phyloP scores from a whole-genome alignment of 2,329 filamentous ascomycete species.

The Sarocladium kiliense region DNA sequence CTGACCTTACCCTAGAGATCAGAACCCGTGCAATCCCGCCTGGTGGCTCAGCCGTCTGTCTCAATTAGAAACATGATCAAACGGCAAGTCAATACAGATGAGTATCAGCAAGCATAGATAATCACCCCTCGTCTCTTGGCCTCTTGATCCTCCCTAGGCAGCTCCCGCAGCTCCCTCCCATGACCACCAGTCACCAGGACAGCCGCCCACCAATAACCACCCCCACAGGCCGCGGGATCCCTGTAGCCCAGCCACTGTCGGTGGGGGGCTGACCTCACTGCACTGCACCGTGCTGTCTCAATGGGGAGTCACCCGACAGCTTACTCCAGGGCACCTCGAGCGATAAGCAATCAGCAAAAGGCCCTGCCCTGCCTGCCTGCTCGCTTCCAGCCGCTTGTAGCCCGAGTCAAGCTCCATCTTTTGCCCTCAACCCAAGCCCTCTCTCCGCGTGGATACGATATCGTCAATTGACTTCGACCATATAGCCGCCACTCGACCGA shows the following conservation, averaged over 20 bases:
- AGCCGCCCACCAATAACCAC: not conserved
- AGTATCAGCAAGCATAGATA: no score
- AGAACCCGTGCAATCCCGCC: no score
- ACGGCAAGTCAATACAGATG: no score
- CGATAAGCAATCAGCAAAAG: no score
- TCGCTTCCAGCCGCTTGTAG: not conserved
- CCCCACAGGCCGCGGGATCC: not conserved
- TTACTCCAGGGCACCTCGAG: no score
- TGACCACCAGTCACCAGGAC: constrained; percentile 3
- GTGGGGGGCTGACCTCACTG: constrained; percentile 8
- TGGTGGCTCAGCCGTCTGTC: no score
- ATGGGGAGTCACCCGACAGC: not conserved
- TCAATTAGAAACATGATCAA: no score
- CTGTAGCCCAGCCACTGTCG: constrained; percentile 6
- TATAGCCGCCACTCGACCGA: not conserved
- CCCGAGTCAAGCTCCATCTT: constrained; percentile 1
- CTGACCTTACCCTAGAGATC: no score
- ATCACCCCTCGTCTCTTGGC: no score
- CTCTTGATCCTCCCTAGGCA: no score
- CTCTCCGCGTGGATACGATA: not conserved
- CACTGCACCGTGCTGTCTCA: not conserved
- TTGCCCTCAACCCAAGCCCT: not conserved
- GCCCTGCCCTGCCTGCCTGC: not conserved
- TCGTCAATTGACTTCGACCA: not conserved
- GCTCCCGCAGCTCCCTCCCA: not conserved